Evolutionary conservation across 306 rosid genomes (phyloP).

Genomic region (Ziziphus jujuba): DNA sequence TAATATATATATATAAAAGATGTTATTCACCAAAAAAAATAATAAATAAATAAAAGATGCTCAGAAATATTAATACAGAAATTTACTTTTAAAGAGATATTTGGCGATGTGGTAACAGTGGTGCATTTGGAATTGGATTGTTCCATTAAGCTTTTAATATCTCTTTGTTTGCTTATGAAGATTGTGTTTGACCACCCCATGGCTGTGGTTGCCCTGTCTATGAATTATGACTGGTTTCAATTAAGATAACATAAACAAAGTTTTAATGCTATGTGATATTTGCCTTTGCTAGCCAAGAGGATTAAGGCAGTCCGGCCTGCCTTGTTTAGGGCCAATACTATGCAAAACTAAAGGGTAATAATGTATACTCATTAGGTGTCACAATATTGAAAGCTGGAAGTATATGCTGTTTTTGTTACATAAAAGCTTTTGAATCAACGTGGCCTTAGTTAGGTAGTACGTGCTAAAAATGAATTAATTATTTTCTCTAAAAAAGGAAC

Average conservation of each 20-base stretch:
- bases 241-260: neutral
- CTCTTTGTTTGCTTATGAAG: neutral
- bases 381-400: too few species aligned
- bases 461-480: too few species aligned
- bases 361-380: too few species aligned
- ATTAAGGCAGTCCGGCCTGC: neutral
- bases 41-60: neutral
- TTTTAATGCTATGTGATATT: neutral
- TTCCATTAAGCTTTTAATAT: neutral
- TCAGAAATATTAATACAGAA: neutral
- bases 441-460: too few species aligned
- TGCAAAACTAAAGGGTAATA: neutral
- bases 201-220: neutral
- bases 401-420: too few species aligned
- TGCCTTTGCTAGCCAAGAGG: neutral
- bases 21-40: too few species aligned
- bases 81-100: neutral
- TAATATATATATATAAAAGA: too few species aligned
- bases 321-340: constrained; percentile 1
- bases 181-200: constrained; percentile 3
- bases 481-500: too few species aligned
- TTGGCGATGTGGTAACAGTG: neutral
- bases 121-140: constrained; percentile 1
- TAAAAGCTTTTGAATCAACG: too few species aligned
- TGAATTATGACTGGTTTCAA: too few species aligned